phyloP scores from a whole-genome alignment of 805 yeast genomes.

The Hanseniaspora taiwanica region DNA sequence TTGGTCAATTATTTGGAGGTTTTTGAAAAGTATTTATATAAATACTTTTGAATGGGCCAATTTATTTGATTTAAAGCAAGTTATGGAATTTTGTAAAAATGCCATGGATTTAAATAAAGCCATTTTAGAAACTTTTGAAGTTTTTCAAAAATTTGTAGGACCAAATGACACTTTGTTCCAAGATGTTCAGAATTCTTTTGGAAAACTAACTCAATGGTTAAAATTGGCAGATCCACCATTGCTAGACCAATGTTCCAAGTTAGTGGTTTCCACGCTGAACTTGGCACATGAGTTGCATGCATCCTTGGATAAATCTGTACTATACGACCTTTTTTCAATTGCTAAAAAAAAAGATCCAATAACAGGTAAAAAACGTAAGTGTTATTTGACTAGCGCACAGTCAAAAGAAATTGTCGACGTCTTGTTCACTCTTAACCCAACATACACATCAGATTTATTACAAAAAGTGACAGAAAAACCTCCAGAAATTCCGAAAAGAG shows the following conservation, averaged over 20 bases:
- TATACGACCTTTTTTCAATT: conserved; percentile 63
- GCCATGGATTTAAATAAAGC: conserved; percentile 64
- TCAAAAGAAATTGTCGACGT: conserved; percentile 3
- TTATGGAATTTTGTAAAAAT: conserved; percentile 78
- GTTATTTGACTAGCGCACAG: conserved; percentile 3
- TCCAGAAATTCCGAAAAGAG: not conserved
- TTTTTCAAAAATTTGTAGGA: conserved; percentile 2
- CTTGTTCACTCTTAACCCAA: conserved; percentile 3
- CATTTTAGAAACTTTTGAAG: conserved; percentile 44
- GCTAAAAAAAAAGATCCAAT: conserved; percentile 53
- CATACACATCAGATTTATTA: conserved; percentile 1
- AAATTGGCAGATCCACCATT: conserved; percentile 70
- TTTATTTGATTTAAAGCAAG: conserved; percentile 36
- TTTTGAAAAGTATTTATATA: conserved; percentile 52
- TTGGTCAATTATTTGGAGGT: conserved; percentile 70
- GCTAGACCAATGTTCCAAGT: conserved; percentile 48
- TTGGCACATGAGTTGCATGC: conserved; percentile 44
- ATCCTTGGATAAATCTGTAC: conserved; percentile 4
- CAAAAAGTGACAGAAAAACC: conserved; percentile 2
- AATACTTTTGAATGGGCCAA: conserved; percentile 69
- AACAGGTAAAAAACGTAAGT: conserved; percentile 14
- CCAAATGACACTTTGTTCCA: conserved; percentile 26
- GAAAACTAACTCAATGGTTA: conserved; percentile 64
- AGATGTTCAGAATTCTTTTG: conserved; percentile 48
- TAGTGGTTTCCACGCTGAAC: conserved; percentile 54